These are phyloP conservation scores for Coelastrella sp. DNA, from an alignment of 139 green algal species.

Conservation along the genomic window DNA sequence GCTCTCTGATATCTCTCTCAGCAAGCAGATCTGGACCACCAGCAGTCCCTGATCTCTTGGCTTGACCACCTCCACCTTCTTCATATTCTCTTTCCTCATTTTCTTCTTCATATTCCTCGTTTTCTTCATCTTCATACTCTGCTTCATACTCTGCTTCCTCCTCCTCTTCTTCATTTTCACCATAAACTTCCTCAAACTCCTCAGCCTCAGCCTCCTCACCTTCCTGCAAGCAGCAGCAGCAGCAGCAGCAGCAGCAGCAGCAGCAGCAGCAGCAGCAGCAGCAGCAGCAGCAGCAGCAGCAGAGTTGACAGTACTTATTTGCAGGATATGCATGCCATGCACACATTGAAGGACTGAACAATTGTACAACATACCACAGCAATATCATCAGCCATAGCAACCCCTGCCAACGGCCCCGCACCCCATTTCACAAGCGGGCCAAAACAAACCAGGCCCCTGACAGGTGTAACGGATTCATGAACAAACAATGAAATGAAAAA, in stretches of 20 bases:
- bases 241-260: neutral
- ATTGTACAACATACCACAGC: too few species aligned
- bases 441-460: too few species aligned
- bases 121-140: slow-evolving; percentile 21
- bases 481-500: too few species aligned
- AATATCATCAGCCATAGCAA: too few species aligned
- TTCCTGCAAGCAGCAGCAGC: neutral
- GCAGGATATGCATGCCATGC: too few species aligned
- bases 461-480: too few species aligned
- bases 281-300: neutral
- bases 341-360: too few species aligned
- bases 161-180: slow-evolving; percentile 25
- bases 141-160: slow-evolving; percentile 13
- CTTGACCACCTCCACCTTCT: slow-evolving; percentile 12
- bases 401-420: too few species aligned
- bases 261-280: neutral
- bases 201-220: slow-evolving; percentile 27
- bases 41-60: neutral
- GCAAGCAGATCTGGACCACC: neutral
- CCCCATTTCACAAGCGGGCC: too few species aligned
- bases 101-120: slow-evolving; percentile 41
- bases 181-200: slow-evolving; percentile 34
- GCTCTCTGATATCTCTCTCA: slow-evolving; percentile 42
- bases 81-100: slow-evolving; percentile 33
- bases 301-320: too few species aligned